Conservation (phyloP, 202 grass and related monocot genomes). For the Setaria italica region DNA sequence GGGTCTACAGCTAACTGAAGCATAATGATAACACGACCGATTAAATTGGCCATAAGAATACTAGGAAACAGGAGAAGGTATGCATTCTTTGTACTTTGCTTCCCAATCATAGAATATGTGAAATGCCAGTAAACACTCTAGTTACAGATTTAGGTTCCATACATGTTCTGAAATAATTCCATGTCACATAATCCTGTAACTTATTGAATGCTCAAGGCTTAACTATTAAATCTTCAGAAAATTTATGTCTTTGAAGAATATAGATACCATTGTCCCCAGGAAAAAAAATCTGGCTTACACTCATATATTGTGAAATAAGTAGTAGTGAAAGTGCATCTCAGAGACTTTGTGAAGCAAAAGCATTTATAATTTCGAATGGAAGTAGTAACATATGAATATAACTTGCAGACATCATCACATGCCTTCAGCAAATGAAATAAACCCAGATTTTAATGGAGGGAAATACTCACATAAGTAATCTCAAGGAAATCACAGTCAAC, state of each 20-base stretch:
- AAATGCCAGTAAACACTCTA: constrained; percentile 13
- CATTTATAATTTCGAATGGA: neutral
- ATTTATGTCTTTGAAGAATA: neutral
- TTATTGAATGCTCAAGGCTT: neutral
- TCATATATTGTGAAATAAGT: neutral
- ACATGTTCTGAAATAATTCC: neutral
- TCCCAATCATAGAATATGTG: neutral
- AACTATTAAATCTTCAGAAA: constrained; percentile 2
- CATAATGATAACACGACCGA: neutral
- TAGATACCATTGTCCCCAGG: neutral
- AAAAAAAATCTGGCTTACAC: neutral
- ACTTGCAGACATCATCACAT: constrained; percentile 6
- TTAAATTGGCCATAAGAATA: constrained; percentile 11
- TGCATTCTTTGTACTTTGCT: neutral
- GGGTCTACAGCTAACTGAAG: constrained; percentile 17
- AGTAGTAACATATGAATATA: neutral
- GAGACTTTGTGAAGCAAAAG: neutral
- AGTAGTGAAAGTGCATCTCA: neutral
- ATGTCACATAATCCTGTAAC: neutral
- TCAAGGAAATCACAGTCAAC: constrained; percentile 83
- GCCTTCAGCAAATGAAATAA: neutral
- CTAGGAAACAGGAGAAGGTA: neutral
- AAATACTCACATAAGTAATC: constrained; percentile 85
- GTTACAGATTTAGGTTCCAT: neutral
- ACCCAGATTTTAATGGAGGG: constrained; percentile 10